Base-by-base conservation (phyloP, 371 early-diverging fungal species). In the Rhizopus sp. region DNA sequence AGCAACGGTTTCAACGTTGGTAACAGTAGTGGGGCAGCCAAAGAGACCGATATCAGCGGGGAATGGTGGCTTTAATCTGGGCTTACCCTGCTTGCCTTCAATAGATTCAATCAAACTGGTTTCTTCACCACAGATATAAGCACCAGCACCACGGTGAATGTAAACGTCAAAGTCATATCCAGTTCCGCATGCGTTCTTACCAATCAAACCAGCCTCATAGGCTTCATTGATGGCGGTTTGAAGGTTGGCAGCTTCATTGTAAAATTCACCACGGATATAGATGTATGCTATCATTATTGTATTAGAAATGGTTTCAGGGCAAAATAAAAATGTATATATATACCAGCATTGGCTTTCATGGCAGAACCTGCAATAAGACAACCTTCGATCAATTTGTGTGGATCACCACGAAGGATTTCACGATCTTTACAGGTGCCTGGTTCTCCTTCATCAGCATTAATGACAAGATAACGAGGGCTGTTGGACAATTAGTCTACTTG, bases 401-500 rank as follows among this genome's bases (percentile, higher is more conserved):
- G 98, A 62, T 98, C 98, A 68, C 93, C 90, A 63, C 98, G 91
- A 84, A 98, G 85, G 66, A 98, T 98, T 73, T 98, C 98, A 66
- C 98, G 91, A 83, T 98, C 98, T 81, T 97, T 97, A 88, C 98
- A 98, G 52, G 98, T 98, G 57, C 96, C 96, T 10, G 98, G 98
- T 77, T 97, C 97, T 67, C 98, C 98, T 75, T 98, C 98, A 73
- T 98, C 97, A 58, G 97, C 96, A 70, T 98, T 98, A 67, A 98
- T 85, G 41, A 97, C 97, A 71, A 98, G 84, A 73, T 97, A 98
- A 38, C 95, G 88, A 41, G 97, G 97, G 48, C 88, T 88, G 74
- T 32, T 35, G 40, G 10, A 52, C 3, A 57, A 50, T 12, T 17
- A 33, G 13, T 4, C 40, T 42, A 47, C 5, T 33, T 33, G 30